Evolutionary conservation across 805 yeast genomes (phyloP), one percentile per base, ranked within the genome.

Genomic region (Ogataea zsoltii): DNA sequence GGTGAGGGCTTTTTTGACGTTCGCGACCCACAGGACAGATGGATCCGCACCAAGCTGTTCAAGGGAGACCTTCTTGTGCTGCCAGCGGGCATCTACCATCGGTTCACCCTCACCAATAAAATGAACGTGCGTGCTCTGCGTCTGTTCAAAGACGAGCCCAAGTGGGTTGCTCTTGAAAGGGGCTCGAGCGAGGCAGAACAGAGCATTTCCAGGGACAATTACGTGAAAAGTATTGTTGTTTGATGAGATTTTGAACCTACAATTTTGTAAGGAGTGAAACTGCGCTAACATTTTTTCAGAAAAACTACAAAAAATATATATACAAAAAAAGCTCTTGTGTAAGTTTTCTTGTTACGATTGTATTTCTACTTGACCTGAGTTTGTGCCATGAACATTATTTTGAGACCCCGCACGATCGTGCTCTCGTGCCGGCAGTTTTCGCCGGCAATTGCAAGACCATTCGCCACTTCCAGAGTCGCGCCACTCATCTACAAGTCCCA

Each of bases 1-100:
- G 99, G 99, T 10, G 85, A 82, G 45, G 98, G 99, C 0, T 92
- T 77, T 67, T 92, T 92, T 60, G 98, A 92, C 60, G 88, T 92
- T 7, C 76, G 96, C 54, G 84, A 80, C 57, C 60, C 69, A 23
- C 60, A 75, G 11, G 66, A 61, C 41, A 63, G 71, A 44, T 92
- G 99, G 99, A 75, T 92, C 45, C 78, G 98, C 48, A 75, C 84
- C 46, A 76, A 77, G 49, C 72, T 90, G 29, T 70, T 62, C 25
- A 72, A 76, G 42, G 76, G 83, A 36, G 98, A 92, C 59, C 69
- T 85, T 57, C 61, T 86, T 45, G 76, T 87, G 42, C 71, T 86
- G 26, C 99, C 99, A 0, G 89, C 96, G 1, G 98, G 98, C 0
- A 89, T 92, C 30, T 92, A 88, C 65, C 99, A 92, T 67, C 77